Conservation (phyloP, 148 eudicot genomes). For the Rhododendron ovatum region DNA sequence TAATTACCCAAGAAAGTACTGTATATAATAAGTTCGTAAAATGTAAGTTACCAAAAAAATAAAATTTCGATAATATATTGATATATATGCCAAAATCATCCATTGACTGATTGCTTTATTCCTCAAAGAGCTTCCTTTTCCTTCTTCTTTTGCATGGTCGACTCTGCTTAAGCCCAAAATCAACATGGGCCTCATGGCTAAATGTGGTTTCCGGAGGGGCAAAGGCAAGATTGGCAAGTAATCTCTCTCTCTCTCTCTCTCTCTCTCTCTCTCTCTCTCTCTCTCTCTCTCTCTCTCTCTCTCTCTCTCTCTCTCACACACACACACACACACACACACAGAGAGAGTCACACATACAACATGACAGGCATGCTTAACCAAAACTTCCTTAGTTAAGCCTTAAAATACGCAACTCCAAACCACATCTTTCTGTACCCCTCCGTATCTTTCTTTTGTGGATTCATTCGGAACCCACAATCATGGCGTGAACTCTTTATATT, state of each 20-base stretch:
- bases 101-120: not conserved
- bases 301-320: not conserved
- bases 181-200: not conserved
- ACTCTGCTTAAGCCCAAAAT: not conserved
- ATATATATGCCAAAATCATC: too few relatives aligned
- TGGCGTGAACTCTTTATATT: too few relatives aligned
- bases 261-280: not conserved
- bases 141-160: not conserved
- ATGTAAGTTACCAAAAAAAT: too few relatives aligned
- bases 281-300: too few relatives aligned
- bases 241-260: not conserved
- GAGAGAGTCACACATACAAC: not conserved
- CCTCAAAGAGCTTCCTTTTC: not conserved
- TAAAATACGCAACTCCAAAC: not conserved
- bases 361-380: not conserved
- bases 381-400: not conserved
- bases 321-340: too few relatives aligned
- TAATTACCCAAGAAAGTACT: too few relatives aligned
- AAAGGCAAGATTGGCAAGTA: not conserved
- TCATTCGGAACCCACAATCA: too few relatives aligned
- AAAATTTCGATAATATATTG: too few relatives aligned
- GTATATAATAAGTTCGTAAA: too few relatives aligned
- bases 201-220: not conserved
- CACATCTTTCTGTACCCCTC: too few relatives aligned
- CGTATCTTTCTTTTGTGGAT: too few relatives aligned